Conservation (phyloP, 306 rosid species). For the Castanea crenata region DNA sequence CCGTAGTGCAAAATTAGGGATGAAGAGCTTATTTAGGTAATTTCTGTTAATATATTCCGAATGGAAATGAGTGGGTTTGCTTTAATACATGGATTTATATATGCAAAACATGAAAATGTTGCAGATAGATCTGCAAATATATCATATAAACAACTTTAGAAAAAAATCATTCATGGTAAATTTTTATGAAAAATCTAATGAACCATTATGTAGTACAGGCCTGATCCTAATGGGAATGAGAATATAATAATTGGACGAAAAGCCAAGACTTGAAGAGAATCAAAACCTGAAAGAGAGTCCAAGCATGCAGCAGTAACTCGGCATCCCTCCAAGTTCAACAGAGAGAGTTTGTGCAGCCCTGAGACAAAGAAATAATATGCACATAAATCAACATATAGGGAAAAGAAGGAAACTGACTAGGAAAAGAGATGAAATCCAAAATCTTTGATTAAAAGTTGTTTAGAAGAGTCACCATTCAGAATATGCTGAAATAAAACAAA, state of each 20-base stretch:
- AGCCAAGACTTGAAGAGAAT: slow-evolving; percentile 12
- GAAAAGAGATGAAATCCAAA: slow-evolving; percentile 13
- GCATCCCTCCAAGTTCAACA: slow-evolving; percentile 94
- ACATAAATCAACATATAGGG: slow-evolving; percentile 12
- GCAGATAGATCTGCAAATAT: neutral
- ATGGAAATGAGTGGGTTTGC: too few relatives aligned
- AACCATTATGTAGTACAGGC: neutral
- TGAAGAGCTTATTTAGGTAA: too few relatives aligned
- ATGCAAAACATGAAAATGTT: neutral
- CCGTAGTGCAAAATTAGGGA: too few relatives aligned
- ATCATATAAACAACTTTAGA: neutral
- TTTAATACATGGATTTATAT: neutral
- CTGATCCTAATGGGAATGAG: neutral
- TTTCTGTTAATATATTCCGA: too few relatives aligned
- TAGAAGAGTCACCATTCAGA: neutral
- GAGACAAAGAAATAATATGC: slow-evolving; percentile 27
- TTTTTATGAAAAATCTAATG: too few relatives aligned
- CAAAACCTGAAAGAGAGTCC: slow-evolving; percentile 78
- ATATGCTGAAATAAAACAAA: neutral
- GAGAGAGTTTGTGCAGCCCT: slow-evolving; percentile 73
- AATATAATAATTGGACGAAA: neutral
- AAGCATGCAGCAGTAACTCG: slow-evolving; percentile 80
- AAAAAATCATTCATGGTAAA: too few relatives aligned
- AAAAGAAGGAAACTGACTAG: neutral
- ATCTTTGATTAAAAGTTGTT: neutral